Conservation (phyloP, 2,329 filamentous ascomycete species). For the Cercospora sesami region DNA sequence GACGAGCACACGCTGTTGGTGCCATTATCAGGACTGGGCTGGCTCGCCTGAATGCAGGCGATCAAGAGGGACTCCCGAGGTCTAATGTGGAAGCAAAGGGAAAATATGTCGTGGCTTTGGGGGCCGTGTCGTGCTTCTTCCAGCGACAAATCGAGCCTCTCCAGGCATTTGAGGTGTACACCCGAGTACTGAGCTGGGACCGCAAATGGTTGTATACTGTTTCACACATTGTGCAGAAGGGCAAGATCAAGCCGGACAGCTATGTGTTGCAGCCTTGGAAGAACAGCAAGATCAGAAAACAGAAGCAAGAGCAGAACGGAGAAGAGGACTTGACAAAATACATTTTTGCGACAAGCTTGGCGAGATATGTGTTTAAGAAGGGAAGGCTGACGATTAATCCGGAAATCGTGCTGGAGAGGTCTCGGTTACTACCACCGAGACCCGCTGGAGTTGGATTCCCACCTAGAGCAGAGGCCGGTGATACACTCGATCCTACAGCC, state of each 20-base stretch:
- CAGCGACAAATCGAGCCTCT: conserved; percentile 50
- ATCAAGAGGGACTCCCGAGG: conserved; percentile 38
- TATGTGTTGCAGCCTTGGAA: conserved; percentile 52
- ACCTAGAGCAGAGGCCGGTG: conserved; percentile 31
- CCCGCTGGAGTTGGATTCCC: conserved; percentile 57
- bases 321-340: conserved; percentile 44
- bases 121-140: conserved; percentile 51
- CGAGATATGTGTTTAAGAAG: conserved; percentile 54
- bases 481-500: conserved; percentile 15
- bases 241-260: conserved; percentile 43
- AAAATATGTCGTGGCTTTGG: conserved; percentile 46
- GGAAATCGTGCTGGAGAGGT: conserved; percentile 69
- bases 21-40: conserved; percentile 50
- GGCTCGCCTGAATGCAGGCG: conserved; percentile 39
- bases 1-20: conserved; percentile 76
- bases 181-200: conserved; percentile 51
- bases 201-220: conserved; percentile 54
- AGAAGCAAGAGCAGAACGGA: conserved; percentile 34
- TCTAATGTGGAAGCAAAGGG: conserved; percentile 34
- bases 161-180: conserved; percentile 51
- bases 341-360: conserved; percentile 52
- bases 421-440: conserved; percentile 70
- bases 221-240: conserved; percentile 50
- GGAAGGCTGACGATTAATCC: conserved; percentile 78
- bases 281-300: conserved; percentile 30